Base-by-base conservation (phyloP, 2,329 filamentous ascomycete genomes). In the Paradendryphiella salina region DNA sequence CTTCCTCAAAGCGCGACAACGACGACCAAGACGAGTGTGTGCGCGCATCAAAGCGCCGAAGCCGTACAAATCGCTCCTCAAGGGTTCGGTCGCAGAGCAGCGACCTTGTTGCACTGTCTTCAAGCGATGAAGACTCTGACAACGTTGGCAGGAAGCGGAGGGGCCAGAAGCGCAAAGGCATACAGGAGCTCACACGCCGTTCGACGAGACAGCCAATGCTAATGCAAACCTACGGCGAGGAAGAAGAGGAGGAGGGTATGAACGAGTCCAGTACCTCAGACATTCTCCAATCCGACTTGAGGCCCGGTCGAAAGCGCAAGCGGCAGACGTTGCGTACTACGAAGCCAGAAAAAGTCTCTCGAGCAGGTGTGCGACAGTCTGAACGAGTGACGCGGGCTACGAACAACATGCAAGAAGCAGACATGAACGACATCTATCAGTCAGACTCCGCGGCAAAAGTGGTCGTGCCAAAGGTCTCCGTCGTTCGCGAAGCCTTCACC, bases 401-500 rank as follows among this genome's bases (percentile, higher is more conserved):
- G 20, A 71, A 74, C 29, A 76, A 73, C 49, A 80, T 80, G 78
- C 68, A 77, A 46, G 85, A 87, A 55, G 76, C 79, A 1, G 74
- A 72, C 17, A 74, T 84, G 85, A 82, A 88, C 33, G 83, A 87
- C 61, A 78, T 79, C 46, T 80, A 73, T 50, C 73, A 76, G 39
- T 75, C 75, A 5, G 76, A 77, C 39, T 77, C 76, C 11, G 69
- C 70, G 44, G 60, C 69, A 10, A 70, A 60, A 42, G 61, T 63
- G 13, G 56, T 74, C 0, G 75, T 77, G 9, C 77, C 82, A 1
- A 85, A 85, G 71, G 75, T 83, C 34, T 75, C 82, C 10, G 84
- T 85, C 11, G 82, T 75, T 4, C 73, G 91, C 58, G 94, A 97
- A 69, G 71, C 82, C 5, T 97, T 96, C 67, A 79, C 84, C 48